phyloP scores from a whole-genome alignment of 2,329 filamentous ascomycete genomes.

The Blastomyces silverae region DNA sequence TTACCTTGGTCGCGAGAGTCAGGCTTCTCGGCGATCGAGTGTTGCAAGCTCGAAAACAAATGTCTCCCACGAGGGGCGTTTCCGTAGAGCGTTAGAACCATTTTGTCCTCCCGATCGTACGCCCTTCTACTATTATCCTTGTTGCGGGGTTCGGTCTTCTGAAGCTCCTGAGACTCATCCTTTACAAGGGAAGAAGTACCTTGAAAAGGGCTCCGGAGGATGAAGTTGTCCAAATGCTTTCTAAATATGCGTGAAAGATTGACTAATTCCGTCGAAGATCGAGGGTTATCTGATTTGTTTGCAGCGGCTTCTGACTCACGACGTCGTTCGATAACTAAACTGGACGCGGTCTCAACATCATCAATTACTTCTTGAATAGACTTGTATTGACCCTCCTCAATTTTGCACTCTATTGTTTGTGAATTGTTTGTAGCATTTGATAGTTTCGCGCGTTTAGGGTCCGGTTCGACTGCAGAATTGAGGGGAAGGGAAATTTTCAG shows the following conservation, averaged over 20 bases:
- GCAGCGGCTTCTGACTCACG: slow-evolving; percentile 24
- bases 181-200: slow-evolving; percentile 19
- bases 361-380: slow-evolving; percentile 39
- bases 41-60: slow-evolving; percentile 77
- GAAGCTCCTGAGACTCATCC: slow-evolving; percentile 14
- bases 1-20: slow-evolving; percentile 35
- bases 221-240: slow-evolving; percentile 55
- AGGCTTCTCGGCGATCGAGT: slow-evolving; percentile 34
- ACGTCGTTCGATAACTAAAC: slow-evolving; percentile 34
- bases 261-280: slow-evolving; percentile 31
- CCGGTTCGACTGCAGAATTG: slow-evolving; percentile 34
- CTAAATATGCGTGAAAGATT: slow-evolving; percentile 53
- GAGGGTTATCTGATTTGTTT: slow-evolving; percentile 26
- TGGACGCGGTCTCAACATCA: slow-evolving; percentile 39
- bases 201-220: slow-evolving; percentile 55
- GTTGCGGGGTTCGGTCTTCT: slow-evolving; percentile 33
- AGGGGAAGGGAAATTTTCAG: slow-evolving; percentile 36
- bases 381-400: slow-evolving; percentile 35
- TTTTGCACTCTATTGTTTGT: slow-evolving; percentile 35
- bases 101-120: slow-evolving; percentile 42
- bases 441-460: slow-evolving; percentile 40
- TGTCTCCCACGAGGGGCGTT: slow-evolving; percentile 67
- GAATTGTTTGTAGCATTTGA: slow-evolving; percentile 24
- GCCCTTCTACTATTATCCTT: slow-evolving; percentile 28
- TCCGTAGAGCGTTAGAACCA: slow-evolving; percentile 70